Conservation (phyloP, 441 rosid species). For the Geranium incanum region DNA sequence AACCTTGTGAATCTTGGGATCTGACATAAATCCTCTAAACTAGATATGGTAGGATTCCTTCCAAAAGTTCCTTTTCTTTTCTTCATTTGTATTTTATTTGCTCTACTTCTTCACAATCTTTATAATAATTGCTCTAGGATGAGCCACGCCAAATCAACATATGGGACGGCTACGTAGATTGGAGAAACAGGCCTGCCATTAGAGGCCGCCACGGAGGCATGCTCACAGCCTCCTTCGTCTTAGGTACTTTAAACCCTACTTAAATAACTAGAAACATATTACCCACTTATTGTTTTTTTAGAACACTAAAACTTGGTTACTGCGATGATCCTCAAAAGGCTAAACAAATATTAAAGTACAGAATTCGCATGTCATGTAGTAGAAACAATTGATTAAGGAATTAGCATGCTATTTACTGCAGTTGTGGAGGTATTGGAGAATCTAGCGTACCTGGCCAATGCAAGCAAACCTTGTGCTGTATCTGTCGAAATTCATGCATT, state of each 20-base stretch:
- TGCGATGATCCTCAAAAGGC: not conserved
- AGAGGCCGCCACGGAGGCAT: constrained; percentile 70
- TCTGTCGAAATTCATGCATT: constrained; percentile 60
- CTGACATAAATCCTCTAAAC: constrained; percentile 3
- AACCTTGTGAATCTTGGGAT: not conserved
- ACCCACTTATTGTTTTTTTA: constrained; percentile 2
- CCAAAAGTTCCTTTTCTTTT: not conserved
- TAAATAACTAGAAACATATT: constrained; percentile 2
- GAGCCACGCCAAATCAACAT: constrained; percentile 28
- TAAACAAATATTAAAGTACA: no score
- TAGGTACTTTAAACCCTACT: constrained; percentile 32
- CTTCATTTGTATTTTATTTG: not conserved
- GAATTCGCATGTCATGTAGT: no score
- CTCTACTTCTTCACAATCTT: not conserved
- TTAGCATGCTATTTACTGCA: constrained; percentile 12
- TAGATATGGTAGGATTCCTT: constrained; percentile 31
- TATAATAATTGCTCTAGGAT: constrained; percentile 30
- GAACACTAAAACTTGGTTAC: not conserved
- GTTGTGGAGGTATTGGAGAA: constrained; percentile 89
- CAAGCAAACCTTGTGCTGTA: constrained; percentile 91
- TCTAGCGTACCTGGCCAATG: constrained; percentile 79
- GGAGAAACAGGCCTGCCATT: constrained; percentile 61
- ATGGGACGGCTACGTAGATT: constrained; percentile 65
- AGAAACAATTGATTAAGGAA: no score
- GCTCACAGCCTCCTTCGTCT: constrained; percentile 72